phyloP scores from a whole-genome alignment of 768 basidiomycete genomes.

The Mycena maculata region DNA sequence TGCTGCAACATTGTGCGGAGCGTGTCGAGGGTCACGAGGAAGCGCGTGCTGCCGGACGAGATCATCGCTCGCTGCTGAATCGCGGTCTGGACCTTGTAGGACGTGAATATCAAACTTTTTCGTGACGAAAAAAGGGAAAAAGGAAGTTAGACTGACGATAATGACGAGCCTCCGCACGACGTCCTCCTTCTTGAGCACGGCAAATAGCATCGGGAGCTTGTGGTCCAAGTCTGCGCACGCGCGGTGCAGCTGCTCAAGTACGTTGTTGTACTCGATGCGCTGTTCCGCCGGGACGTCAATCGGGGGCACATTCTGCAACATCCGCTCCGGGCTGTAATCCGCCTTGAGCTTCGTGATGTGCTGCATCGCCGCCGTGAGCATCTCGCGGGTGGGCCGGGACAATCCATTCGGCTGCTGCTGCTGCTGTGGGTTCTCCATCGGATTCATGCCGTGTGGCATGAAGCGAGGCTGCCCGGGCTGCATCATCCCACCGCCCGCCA shows the following conservation, averaged over 20 bases:
- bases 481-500: slow-evolving; percentile 19
- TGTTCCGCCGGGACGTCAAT: slow-evolving; percentile 64
- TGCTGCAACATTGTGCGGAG: slow-evolving; percentile 60
- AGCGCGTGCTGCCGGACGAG: slow-evolving; percentile 53
- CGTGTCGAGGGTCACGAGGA: slow-evolving; percentile 50
- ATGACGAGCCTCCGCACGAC: slow-evolving; percentile 60
- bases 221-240: slow-evolving; percentile 60
- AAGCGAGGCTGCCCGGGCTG: slow-evolving; percentile 13
- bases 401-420: slow-evolving; percentile 32
- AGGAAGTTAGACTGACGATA: slow-evolving; percentile 73
- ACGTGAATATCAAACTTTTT: slow-evolving; percentile 14
- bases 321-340: slow-evolving; percentile 46
- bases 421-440: slow-evolving; percentile 40
- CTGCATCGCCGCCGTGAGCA: slow-evolving; percentile 43
- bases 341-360: slow-evolving; percentile 48
- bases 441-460: slow-evolving; percentile 27
- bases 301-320: slow-evolving; percentile 44
- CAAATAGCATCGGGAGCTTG: slow-evolving; percentile 60
- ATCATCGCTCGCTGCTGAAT: slow-evolving; percentile 56
- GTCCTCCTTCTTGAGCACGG: slow-evolving; percentile 60
- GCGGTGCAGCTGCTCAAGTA: slow-evolving; percentile 63
- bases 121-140: background rate
- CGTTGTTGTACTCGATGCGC: slow-evolving; percentile 60
- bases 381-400: slow-evolving; percentile 45
- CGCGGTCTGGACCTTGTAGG: slow-evolving; percentile 56